Evolutionary conservation across 2,329 filamentous ascomycete species (phyloP).

Genomic region (Cercospora beticola): DNA sequence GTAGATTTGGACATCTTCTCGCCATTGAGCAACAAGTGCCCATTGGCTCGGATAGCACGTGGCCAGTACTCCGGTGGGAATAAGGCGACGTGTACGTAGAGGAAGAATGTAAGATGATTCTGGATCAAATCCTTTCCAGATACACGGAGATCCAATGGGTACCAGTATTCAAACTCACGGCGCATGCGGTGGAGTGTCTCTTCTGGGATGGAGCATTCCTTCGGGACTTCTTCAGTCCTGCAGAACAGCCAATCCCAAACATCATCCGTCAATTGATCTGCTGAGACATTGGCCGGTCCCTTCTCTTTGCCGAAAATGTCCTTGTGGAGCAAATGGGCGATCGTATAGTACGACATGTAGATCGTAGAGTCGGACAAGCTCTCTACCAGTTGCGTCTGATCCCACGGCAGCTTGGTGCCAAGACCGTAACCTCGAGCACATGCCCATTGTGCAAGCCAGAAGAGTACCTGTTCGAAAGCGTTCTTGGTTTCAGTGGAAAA

Average conservation of each 20-base stretch:
- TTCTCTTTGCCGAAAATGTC: constrained; percentile 80
- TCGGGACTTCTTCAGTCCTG: constrained; percentile 64
- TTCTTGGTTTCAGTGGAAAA: constrained; percentile 63
- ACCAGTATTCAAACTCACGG: constrained; percentile 95
- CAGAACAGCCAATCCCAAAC: constrained; percentile 96
- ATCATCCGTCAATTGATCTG: constrained; percentile 89
- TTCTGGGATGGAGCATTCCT: constrained; percentile 67
- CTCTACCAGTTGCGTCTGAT: constrained; percentile 85
- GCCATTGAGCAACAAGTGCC: constrained; percentile 89
- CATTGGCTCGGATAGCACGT: constrained; percentile 79
- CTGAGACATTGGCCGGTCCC: constrained; percentile 66
- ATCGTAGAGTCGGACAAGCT: constrained; percentile 87
- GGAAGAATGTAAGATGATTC: constrained; percentile 94
- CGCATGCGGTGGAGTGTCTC: constrained; percentile 76
- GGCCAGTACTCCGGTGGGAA: constrained; percentile 91
- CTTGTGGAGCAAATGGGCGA: constrained; percentile 60
- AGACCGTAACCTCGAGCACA: constrained; percentile 89
- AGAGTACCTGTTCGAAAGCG: constrained; percentile 75
- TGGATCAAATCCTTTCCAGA: constrained; percentile 92
- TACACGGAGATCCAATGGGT: constrained; percentile 83
- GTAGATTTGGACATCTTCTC: constrained; percentile 99
- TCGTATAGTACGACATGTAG: constrained; percentile 76
- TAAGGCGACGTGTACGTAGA: constrained; percentile 89
- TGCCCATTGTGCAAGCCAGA: constrained; percentile 95
- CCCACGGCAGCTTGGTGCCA: constrained; percentile 93